Conservation (phyloP, 768 basidiomycete genomes). For the Russula vinacea region DNA sequence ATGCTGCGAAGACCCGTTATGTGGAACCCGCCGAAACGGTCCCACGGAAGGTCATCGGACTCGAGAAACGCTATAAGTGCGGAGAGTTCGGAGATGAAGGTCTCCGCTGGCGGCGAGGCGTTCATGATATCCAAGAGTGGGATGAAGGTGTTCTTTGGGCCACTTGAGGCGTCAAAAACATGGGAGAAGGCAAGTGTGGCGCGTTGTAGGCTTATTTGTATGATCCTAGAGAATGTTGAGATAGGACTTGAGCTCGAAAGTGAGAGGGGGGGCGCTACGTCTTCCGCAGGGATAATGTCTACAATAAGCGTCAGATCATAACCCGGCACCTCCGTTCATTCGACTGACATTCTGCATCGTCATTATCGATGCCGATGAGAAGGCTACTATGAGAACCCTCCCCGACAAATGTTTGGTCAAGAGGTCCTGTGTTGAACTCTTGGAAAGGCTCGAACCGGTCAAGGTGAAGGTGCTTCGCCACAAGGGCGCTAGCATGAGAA, state of each 20-base stretch:
- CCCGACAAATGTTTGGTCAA: slow-evolving; percentile 51
- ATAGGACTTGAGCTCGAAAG: slow-evolving; percentile 36
- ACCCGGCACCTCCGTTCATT: not conserved
- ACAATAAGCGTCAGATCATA: slow-evolving; percentile 14
- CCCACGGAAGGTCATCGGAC: slow-evolving; percentile 42
- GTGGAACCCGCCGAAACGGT: slow-evolving; percentile 60
- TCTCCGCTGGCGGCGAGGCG: slow-evolving; percentile 39
- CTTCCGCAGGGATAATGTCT: slow-evolving; percentile 56
- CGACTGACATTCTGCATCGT: slow-evolving; percentile 52
- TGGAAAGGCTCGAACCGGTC: slow-evolving; percentile 57
- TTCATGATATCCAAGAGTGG: slow-evolving; percentile 44
- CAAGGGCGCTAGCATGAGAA: slow-evolving; percentile 48
- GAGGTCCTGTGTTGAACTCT: slow-evolving; percentile 33
- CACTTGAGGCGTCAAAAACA: slow-evolving; percentile 42
- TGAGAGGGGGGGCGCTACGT: slow-evolving; percentile 49
- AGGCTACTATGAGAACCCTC: slow-evolving; percentile 50
- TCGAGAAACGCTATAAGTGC: slow-evolving; percentile 55
- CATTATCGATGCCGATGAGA: slow-evolving; percentile 55
- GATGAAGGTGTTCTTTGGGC: slow-evolving; percentile 35
- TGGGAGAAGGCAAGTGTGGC: slow-evolving; percentile 58
- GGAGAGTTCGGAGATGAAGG: slow-evolving; percentile 43
- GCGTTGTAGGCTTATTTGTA: slow-evolving; percentile 56
- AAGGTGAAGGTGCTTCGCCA: slow-evolving; percentile 70
- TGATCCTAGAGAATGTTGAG: slow-evolving; percentile 48
- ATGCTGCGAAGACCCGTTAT: slow-evolving; percentile 51